Percentiles rank a stretch among this genome's conserved stretches.
phyloP scores from a whole-genome alignment of 768 basidiomycete species.

The Pholiota molesta region DNA sequence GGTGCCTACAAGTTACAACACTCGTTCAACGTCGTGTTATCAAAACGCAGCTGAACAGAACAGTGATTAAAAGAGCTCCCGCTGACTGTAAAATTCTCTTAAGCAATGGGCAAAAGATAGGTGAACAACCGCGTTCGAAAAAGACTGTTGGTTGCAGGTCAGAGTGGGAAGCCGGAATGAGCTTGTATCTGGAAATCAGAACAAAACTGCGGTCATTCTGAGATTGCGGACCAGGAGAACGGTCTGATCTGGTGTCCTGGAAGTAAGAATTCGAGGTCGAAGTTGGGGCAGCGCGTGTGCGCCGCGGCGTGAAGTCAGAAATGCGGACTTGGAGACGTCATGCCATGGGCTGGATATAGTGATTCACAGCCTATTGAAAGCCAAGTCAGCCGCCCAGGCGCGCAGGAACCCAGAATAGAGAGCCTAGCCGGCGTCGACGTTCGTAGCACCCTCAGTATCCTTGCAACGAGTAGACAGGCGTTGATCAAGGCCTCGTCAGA shows the following conservation, averaged over 20 bases:
- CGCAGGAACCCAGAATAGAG: not conserved
- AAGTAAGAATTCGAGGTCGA: not conserved
- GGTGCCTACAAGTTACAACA: no score
- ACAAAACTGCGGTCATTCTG: no score
- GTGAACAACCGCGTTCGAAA: no score
- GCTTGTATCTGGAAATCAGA: no score
- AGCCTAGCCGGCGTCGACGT: not conserved
- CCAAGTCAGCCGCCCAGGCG: not conserved
- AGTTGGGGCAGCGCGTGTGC: not conserved
- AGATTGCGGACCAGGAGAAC: not conserved
- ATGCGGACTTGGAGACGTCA: not conserved
- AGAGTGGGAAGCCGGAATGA: no score
- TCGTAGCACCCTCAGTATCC: conserved; percentile 6
- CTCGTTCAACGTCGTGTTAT: no score
- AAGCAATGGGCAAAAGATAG: no score
- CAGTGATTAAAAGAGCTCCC: no score
- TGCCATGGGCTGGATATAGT: conserved; percentile 1
- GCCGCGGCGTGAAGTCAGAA: not conserved
- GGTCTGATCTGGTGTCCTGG: not conserved
- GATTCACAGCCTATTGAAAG: not conserved
- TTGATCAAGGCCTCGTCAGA: not conserved
- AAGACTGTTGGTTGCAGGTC: no score
- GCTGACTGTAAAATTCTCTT: no score
- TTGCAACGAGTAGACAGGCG: conserved; percentile 1
- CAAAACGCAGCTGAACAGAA: no score